A percentile compares a stretch with the other conserved stretches of the same genome.
phyloP scores from a whole-genome alignment of 1,284 basidiomycete species.

The Hypsizygus ulmarius region DNA sequence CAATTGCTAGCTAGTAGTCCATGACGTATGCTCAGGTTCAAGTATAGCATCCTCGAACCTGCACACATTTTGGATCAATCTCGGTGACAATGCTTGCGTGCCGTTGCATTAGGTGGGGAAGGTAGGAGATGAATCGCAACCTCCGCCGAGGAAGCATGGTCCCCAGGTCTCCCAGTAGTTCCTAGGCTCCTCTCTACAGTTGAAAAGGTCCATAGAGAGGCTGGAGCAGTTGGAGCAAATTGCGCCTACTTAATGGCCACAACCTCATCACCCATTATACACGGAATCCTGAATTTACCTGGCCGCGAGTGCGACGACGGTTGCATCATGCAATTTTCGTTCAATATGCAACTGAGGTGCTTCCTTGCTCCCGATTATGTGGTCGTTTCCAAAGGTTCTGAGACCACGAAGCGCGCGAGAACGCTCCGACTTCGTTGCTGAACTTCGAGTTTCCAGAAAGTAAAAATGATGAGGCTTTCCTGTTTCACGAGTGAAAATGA shows the following conservation, averaged over 20 bases:
- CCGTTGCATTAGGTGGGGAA: constrained; percentile 65
- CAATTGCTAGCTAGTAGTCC: not conserved
- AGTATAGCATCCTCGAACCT: too few species aligned
- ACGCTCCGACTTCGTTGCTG: constrained; percentile 38
- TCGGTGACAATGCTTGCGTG: constrained; percentile 68
- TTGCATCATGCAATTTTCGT: not conserved
- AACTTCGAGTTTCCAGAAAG: constrained; percentile 20
- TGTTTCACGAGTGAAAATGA: too few species aligned
- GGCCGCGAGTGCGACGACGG: too few species aligned
- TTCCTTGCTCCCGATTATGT: not conserved
- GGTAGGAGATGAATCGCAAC: constrained; percentile 85
- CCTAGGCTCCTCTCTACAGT: too few species aligned
- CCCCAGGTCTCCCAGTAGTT: too few species aligned
- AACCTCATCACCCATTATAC: too few species aligned
- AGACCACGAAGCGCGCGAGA: constrained; percentile 20
- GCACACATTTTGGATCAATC: constrained; percentile 55
- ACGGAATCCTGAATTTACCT: too few species aligned
- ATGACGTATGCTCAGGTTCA: not conserved
- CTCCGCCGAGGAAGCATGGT: too few species aligned
- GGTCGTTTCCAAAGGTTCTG: not conserved
- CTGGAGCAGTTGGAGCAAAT: too few species aligned
- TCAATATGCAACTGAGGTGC: not conserved
- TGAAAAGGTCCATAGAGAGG: too few species aligned
- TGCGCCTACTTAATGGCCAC: too few species aligned
- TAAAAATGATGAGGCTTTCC: not conserved